phyloP scores from a whole-genome alignment of 768 basidiomycete genomes.

The Naganishia onofrii region DNA sequence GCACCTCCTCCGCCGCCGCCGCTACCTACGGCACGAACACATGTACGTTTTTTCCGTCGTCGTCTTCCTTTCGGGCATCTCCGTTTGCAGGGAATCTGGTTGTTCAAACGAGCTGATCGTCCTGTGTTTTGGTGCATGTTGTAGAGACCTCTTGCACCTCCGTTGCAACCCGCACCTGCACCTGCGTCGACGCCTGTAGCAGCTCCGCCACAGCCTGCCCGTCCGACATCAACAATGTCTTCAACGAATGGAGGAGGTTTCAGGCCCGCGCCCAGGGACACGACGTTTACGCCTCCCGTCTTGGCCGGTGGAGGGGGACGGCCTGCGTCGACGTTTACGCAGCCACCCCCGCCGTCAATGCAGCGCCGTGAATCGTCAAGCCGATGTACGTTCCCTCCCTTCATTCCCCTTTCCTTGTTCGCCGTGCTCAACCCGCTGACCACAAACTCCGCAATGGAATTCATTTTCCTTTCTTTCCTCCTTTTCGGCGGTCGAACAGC shows the following conservation, averaged over 20 bases:
- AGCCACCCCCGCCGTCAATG: too few relatives aligned
- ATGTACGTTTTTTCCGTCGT: conserved; percentile 12
- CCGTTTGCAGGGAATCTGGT: not conserved
- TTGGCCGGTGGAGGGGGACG: not conserved
- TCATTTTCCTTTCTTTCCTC: too few relatives aligned
- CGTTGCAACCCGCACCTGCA: conserved; percentile 19
- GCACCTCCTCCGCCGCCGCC: conserved; percentile 10
- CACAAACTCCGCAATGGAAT: not conserved
- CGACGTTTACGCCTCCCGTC: conserved; percentile 39
- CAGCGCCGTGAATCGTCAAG: not conserved
- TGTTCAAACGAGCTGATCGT: not conserved
- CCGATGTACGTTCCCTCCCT: not conserved
- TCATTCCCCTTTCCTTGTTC: not conserved
- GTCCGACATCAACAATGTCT: conserved; percentile 2
- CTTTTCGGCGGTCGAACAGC: conserved; percentile 25
- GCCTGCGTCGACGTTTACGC: not conserved
- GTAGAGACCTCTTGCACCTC: conserved; percentile 24
- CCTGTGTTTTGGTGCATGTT: not conserved
- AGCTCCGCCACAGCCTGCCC: conserved; percentile 29
- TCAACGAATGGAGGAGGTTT: conserved; percentile 1
- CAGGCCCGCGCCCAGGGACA: conserved; percentile 38
- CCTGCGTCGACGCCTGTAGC: not conserved
- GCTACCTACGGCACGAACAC: conserved; percentile 11
- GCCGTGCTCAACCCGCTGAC: not conserved
- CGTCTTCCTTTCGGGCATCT: not conserved